phyloP scores from a whole-genome alignment of 768 basidiomycete species.

The Boletus tomentosulus region DNA sequence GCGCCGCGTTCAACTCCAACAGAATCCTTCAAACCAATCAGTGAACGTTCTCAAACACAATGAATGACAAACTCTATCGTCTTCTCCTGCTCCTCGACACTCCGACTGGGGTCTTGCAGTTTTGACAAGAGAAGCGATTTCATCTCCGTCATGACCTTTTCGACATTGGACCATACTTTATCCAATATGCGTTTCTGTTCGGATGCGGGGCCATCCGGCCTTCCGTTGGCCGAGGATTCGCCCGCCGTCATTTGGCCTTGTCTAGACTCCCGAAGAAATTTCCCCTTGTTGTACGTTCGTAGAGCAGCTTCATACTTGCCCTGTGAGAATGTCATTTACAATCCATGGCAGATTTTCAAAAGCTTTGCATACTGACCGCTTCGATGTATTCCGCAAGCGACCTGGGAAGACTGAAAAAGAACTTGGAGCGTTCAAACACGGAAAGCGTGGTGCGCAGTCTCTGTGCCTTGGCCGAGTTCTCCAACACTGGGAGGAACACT shows the following conservation, averaged over 20 bases:
- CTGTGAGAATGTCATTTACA: constrained; percentile 37
- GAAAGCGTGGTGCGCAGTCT: constrained; percentile 89
- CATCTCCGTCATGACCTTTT: constrained; percentile 94
- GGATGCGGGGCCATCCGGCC: constrained; percentile 46
- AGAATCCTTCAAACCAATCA: constrained; percentile 57
- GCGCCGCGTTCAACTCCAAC: constrained; percentile 77
- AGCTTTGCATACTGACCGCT: constrained; percentile 49
- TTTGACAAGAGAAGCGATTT: constrained; percentile 69
- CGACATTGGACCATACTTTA: constrained; percentile 93
- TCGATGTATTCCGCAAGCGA: constrained; percentile 86
- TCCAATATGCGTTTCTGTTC: constrained; percentile 93
- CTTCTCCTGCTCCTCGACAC: constrained; percentile 92
- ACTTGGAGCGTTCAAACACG: constrained; percentile 94
- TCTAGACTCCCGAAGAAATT: constrained; percentile 83
- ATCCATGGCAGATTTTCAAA: background rate
- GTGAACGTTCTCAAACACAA: background rate
- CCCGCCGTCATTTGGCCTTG: constrained; percentile 68
- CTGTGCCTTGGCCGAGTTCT: constrained; percentile 92
- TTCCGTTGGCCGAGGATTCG: constrained; percentile 48
- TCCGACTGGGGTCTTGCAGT: constrained; percentile 73
- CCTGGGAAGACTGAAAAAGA: constrained; percentile 97
- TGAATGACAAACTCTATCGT: constrained; percentile 76
- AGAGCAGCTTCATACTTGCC: constrained; percentile 92
- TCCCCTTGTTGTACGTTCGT: constrained; percentile 96
- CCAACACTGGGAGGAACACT: constrained; percentile 92